A percentile compares a stretch with the other conserved stretches of the same genome.
Conservation (phyloP, 163 green algal genomes). For the Trebouxiophyceae sp. region DNA sequence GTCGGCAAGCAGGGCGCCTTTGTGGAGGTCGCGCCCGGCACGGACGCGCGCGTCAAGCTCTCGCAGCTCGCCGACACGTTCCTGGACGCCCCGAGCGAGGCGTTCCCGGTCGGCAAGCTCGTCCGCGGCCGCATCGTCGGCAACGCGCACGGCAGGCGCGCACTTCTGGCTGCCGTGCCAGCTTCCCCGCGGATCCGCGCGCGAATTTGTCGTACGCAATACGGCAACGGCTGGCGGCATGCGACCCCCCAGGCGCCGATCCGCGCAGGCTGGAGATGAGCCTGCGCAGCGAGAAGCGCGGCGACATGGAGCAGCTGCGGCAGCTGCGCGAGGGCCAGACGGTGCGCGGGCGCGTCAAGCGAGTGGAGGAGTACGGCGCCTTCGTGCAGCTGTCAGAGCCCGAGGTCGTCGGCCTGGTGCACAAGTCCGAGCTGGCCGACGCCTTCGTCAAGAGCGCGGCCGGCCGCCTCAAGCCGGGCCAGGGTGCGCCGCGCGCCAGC, state of each 20-base stretch:
- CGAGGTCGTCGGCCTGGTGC: conserved; percentile 53
- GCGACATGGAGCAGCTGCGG: background rate
- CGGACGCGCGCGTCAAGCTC: conserved; percentile 67
- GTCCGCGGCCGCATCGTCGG: conserved; percentile 54
- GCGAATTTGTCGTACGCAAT: no score
- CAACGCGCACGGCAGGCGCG: conserved; percentile 18
- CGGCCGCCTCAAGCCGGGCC: conserved; percentile 33
- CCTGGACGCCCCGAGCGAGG: conserved; percentile 62
- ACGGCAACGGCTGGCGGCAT: no score
- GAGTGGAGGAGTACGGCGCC: conserved; percentile 74
- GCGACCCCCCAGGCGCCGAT: no score
- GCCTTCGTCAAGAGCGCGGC: conserved; percentile 42
- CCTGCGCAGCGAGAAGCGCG: conserved; percentile 15
- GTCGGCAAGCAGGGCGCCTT: conserved; percentile 49
- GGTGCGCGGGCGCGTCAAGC: conserved; percentile 57
- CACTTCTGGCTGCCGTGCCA: no score
- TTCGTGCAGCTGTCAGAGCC: conserved; percentile 52
- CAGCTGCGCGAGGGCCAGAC: conserved; percentile 59
- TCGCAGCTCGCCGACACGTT: conserved; percentile 75
- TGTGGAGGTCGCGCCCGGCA: conserved; percentile 41
- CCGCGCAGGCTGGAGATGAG: conserved; percentile 54
- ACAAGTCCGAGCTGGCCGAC: conserved; percentile 71
- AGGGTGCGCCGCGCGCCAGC: conserved; percentile 17
- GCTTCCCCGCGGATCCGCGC: no score
- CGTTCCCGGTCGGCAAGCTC: conserved; percentile 68